Percentiles rank a stretch among this genome's conserved stretches.
phyloP scores from a whole-genome alignment of 2,329 filamentous ascomycete species.

The Dactylella cylindrospora region DNA sequence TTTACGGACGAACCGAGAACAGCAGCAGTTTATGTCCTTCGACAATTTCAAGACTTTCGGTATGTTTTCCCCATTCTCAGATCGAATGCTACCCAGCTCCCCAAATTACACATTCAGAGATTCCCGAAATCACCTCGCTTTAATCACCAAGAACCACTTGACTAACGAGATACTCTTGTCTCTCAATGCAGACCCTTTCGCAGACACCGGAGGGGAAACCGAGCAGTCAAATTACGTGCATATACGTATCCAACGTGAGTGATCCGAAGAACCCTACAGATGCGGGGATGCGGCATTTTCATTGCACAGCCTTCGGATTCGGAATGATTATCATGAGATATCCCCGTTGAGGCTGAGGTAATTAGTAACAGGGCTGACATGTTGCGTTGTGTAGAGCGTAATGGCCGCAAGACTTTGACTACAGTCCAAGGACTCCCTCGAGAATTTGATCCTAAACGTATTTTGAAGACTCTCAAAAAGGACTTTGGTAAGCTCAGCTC shows the following conservation, averaged over 20 bases:
- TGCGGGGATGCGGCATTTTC: not conserved
- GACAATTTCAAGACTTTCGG: slow-evolving; percentile 97
- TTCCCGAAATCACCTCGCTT: not conserved
- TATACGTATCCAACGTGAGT: slow-evolving; percentile 98
- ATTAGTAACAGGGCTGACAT: slow-evolving; percentile 53
- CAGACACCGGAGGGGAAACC: slow-evolving; percentile 99
- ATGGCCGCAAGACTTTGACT: slow-evolving; percentile 99
- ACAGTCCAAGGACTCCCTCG: slow-evolving; percentile 98
- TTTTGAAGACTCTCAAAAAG: slow-evolving; percentile 99
- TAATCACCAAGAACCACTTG: slow-evolving; percentile 40
- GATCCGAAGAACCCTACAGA: too few species aligned
- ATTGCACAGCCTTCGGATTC: not conserved
- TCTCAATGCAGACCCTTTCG: slow-evolving; percentile 84
- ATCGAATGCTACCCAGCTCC: not conserved
- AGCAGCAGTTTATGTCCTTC: slow-evolving; percentile 85
- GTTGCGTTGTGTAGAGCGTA: slow-evolving; percentile 72
- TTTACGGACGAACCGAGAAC: slow-evolving; percentile 21
- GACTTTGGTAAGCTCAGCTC: slow-evolving; percentile 73
- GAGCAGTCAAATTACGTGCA: slow-evolving; percentile 98
- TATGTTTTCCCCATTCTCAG: slow-evolving; percentile 57
- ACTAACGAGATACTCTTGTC: slow-evolving; percentile 21
- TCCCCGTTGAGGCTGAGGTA: slow-evolving; percentile 45
- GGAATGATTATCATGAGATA: slow-evolving; percentile 9
- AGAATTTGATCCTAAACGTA: slow-evolving; percentile 99
- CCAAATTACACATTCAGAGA: not conserved